phyloP scores from a whole-genome alignment of 75 land plant genomes.

The Cupressus sempervirens region DNA sequence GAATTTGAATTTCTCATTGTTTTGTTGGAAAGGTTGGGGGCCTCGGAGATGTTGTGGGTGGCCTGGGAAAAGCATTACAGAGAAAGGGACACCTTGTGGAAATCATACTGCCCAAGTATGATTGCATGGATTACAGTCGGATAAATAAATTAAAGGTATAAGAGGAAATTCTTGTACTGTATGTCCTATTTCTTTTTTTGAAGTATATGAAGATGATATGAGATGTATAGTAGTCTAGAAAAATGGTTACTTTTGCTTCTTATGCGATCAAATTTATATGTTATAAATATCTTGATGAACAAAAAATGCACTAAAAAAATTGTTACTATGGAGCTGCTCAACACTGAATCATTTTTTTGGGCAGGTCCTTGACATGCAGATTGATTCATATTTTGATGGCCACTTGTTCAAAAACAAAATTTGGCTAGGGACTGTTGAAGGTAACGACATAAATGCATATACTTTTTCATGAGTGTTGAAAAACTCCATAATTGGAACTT shows the following conservation, averaged over 20 bases:
- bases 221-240: background rate
- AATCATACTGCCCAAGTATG: slow-evolving; percentile 90
- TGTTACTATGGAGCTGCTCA: background rate
- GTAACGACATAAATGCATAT: slow-evolving; percentile 20
- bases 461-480: background rate
- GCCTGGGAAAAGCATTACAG: slow-evolving; percentile 85
- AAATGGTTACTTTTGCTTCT: background rate
- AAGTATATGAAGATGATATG: background rate
- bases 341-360: background rate
- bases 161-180: background rate
- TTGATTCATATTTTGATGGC: slow-evolving; percentile 82
- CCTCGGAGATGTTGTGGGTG: slow-evolving; percentile 93
- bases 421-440: slow-evolving; percentile 95
- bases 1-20: background rate
- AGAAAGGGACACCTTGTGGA: slow-evolving; percentile 93
- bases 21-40: slow-evolving; percentile 81
- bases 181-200: background rate
- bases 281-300: background rate
- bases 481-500: background rate
- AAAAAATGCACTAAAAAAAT: background rate
- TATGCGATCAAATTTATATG: background rate
- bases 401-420: slow-evolving; percentile 79
- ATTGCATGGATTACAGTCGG: slow-evolving; percentile 78
- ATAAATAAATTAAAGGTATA: slow-evolving; percentile 62
- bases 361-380: slow-evolving; percentile 63